These are phyloP conservation scores for Allomyces macrogynus DNA, from an alignment of 192 early-diverging fungal genomes.

Conservation along the genomic window DNA sequence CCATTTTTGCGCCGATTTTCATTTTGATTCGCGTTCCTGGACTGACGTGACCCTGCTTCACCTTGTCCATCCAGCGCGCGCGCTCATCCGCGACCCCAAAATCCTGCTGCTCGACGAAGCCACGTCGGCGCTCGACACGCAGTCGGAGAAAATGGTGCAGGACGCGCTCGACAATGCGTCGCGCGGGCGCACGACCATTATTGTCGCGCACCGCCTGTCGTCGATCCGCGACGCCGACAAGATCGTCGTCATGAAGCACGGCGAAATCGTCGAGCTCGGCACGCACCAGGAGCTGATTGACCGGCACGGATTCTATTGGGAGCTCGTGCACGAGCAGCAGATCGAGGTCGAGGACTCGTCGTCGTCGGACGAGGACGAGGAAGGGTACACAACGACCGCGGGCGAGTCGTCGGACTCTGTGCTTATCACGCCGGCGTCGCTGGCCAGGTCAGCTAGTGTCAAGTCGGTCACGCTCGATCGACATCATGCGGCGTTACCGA, in stretches of 20 bases:
- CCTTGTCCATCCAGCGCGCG: conserved; percentile 28
- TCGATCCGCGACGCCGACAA: conserved; percentile 68
- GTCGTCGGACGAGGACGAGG: conserved; percentile 7
- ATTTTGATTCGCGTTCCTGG: no score
- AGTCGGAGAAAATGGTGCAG: conserved; percentile 62
- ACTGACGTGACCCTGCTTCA: no score
- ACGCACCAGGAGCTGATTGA: conserved; percentile 53
- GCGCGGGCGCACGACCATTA: conserved; percentile 64
- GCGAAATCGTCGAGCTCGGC: conserved; percentile 51
- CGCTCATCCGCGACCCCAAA: conserved; percentile 69
- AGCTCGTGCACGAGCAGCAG: conserved; percentile 46
- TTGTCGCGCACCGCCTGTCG: conserved; percentile 75
- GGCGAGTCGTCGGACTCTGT: background rate
- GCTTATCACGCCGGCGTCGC: background rate
- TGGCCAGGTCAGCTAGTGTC: background rate
- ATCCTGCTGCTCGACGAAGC: conserved; percentile 82
- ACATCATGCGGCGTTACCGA: background rate
- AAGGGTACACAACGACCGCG: conserved; percentile 6
- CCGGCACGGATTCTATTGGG: conserved; percentile 35
- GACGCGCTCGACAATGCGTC: conserved; percentile 57
- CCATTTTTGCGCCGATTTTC: no score
- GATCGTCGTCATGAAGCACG: conserved; percentile 64
- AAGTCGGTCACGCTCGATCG: background rate
- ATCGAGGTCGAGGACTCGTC: conserved; percentile 20
- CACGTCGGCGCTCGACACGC: conserved; percentile 65